Base-by-base conservation (phyloP, 495 filamentous ascomycete species). In the Penicillium paxilli region DNA sequence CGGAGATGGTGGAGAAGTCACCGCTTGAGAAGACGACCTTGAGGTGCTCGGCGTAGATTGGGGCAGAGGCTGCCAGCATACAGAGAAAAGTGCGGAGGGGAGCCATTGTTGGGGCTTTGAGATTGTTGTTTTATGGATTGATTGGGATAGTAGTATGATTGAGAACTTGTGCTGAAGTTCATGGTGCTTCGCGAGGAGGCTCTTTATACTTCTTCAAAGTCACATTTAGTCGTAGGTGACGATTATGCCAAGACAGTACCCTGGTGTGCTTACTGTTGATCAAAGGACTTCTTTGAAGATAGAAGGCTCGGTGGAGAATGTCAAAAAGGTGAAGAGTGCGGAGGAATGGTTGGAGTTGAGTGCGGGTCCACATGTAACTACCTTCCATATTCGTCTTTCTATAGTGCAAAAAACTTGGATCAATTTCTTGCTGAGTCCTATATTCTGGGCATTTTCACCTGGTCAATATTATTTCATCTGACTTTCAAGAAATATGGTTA, bases 1-100 rank as follows among this genome's bases (percentile, higher is more conserved):
- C 59, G 3, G 55, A 58, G 23, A 62, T 58, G 7, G 51, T 42
- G 1, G 59, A 62, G 14, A 62, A 62, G 50, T 49, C 51, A 28
- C 59, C 59, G 10, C 22, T 9, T 1, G 59, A 62, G 40, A 46
- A 58, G 47, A 62, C 47, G 44, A 58, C 59, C 42, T 38, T 54
- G 19, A 62, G 26, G 35, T 54, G 59, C 47, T 62, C 58, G 6
- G 54, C 58, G 33, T 51, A 54, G 11, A 56, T 45, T 6, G 50
- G 45, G 12, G 47, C 40, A 7, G 58, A 50, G 14, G 25, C 24
- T 32, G 58, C 58, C 38, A 49, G 47, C 10, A 61, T 48, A 22
- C 35, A 49, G 28, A 57, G 42, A 40, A 61, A 45, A 17, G 26
- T 57, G 46, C 47, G 50, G 17, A 57, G 32, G 24, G 54, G 42